Base-by-base conservation (phyloP, 2,329 filamentous ascomycete genomes). In the Chaetomium globosum region DNA sequence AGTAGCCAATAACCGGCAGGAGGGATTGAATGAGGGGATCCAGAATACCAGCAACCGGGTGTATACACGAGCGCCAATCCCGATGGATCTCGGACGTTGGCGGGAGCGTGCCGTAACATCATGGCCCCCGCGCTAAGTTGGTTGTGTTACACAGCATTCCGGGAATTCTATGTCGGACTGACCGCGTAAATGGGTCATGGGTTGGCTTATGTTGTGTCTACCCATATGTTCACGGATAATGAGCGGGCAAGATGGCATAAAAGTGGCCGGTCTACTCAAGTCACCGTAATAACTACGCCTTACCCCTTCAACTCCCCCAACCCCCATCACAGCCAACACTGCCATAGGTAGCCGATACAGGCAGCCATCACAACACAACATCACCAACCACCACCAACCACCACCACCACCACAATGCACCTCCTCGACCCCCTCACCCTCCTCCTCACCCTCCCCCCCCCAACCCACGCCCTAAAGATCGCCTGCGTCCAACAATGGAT, bases 401-500 rank as follows among this genome's bases (percentile, higher is more conserved):
- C 36, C 12, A 43, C 33, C 8, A 28, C n/a, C 26, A 28, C 8
- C 59, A 61, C 21, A 16, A 61, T 61, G 59, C 31, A 26, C 8
- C 4, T 28, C 13, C 16, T 31, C 12, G 31, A 2, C 13, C 10
- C 31, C 28, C 21, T 61, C 49, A 31, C 23, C 33, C 8, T 59
- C 19, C 16, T 26, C 0, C 2, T 36, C 48, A 12, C 26, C 21
- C 23, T 61, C 9, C 23, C 36, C 21, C 4, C 21, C 33, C 48
- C 6, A 28, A 26, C 59, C 21, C 59, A 33, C 2, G 33, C 49
- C 60, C 60, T 68, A 28, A 61, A 55, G 10, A 56, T 68, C 4
- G 60, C 63, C 28, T 53, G 28, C 64, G 64, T 28, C 55, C 53
- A 53, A n/a, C 19, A 21, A 8, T 68, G 67, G 68, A 65, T 69